Conservation (phyloP, 225 moss, liverwort and hornwort genomes). For the Antitrichia curtipendula region DNA sequence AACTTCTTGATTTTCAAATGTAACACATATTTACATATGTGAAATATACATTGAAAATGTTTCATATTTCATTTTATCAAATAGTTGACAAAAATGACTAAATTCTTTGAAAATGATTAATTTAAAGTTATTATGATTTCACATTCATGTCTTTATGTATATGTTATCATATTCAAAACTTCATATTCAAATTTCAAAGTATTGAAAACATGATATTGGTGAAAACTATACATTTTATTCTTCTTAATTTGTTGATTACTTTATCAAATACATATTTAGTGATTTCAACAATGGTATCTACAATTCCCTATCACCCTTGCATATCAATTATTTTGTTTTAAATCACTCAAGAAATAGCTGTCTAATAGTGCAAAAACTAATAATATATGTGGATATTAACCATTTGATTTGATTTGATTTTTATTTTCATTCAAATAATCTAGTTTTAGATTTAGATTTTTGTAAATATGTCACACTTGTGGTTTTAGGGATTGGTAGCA, state of each 20-base stretch:
- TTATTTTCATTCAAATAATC: neutral
- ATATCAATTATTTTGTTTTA: too few relatives aligned
- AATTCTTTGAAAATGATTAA: too few relatives aligned
- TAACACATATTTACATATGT: neutral
- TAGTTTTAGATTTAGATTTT: neutral
- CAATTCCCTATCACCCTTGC: fast-evolving
- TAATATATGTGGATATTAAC: neutral
- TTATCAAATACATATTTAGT: neutral
- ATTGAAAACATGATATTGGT: neutral
- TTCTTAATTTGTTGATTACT: neutral
- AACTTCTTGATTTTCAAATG: neutral
- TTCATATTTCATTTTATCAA: neutral
- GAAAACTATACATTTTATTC: neutral
- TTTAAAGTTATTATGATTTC: too few relatives aligned
- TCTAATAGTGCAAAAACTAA: neutral
- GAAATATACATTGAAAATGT: neutral
- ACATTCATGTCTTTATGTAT: neutral
- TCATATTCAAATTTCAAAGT: neutral
- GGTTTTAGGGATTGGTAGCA: neutral
- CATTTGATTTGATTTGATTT: neutral
- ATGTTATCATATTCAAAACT: neutral
- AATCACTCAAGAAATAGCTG: fast-evolving
- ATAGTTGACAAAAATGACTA: too few relatives aligned
- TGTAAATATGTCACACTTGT: neutral
- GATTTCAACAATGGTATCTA: neutral